phyloP scores from a whole-genome alignment of 352 stramenopile species.

The Globisporangium yorkense region DNA sequence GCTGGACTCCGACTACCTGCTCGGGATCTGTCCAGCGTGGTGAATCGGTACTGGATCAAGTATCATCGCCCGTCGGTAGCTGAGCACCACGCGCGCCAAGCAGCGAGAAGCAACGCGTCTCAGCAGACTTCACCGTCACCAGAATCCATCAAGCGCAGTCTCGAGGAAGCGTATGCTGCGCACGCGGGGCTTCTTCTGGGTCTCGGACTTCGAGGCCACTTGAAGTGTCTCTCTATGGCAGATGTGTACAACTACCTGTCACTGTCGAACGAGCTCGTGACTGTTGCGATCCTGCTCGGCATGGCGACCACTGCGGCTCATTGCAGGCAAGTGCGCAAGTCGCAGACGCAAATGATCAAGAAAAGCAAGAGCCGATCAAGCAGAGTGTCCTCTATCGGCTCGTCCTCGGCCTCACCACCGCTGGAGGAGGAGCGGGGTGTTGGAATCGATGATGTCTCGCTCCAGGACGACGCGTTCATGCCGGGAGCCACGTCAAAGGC shows the following conservation, averaged over 20 bases:
- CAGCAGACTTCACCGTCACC: constrained; percentile 5
- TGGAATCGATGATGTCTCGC: constrained; percentile 3
- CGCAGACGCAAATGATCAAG: constrained; percentile 3
- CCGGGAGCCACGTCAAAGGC: constrained; percentile 17
- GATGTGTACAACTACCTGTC: constrained; percentile 99
- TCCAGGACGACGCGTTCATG: constrained; percentile 14
- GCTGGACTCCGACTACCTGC: constrained; percentile 88
- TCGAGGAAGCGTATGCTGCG: constrained; percentile 82
- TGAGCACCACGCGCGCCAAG: constrained; percentile 18
- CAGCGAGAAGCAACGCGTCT: constrained; percentile 3
- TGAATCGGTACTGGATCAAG: constrained; percentile 97
- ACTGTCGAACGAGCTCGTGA: constrained; percentile 94
- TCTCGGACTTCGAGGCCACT: constrained; percentile 92
- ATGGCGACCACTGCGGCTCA: constrained; percentile 94
- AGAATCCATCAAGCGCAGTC: constrained; percentile 24
- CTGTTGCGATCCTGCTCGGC: constrained; percentile 94
- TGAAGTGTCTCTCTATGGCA: constrained; percentile 93
- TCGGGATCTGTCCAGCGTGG: constrained; percentile 59
- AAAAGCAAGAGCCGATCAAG: neutral
- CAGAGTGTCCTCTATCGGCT: neutral
- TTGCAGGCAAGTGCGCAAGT: constrained; percentile 48
- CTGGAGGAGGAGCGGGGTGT: neutral
- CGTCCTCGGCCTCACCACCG: neutral
- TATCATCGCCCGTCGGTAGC: constrained; percentile 90
- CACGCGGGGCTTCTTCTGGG: constrained; percentile 95